phyloP scores from a whole-genome alignment of 257 asterid species.

The Solanum stenotomum region DNA sequence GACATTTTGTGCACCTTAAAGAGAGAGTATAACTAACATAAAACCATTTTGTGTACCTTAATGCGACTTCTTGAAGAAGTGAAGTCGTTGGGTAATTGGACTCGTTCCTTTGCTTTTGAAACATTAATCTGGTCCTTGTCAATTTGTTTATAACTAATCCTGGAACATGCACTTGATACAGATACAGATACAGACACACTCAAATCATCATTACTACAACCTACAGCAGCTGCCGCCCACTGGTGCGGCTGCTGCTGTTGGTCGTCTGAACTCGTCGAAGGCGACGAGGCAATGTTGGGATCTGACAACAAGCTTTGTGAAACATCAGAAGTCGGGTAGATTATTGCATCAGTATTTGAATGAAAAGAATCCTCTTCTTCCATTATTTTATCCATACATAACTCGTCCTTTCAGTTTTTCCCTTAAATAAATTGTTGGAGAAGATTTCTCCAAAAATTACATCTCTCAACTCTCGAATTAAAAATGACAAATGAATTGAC shows the following conservation, averaged over 20 bases:
- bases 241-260: neutral
- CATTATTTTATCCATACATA: neutral
- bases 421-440: neutral
- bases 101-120: constrained; percentile 3
- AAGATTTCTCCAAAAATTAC: neutral
- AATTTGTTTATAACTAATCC: neutral
- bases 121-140: neutral
- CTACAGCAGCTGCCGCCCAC: neutral
- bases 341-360: neutral
- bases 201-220: neutral
- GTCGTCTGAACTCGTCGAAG: neutral
- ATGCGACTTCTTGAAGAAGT: neutral
- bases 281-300: neutral
- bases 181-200: neutral
- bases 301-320: neutral
- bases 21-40: no score
- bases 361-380: neutral
- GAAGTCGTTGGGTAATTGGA: constrained; percentile 3
- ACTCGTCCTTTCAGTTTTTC: neutral
- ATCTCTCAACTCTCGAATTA: neutral
- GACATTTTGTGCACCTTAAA: neutral
- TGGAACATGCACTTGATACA: neutral
- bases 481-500: neutral
- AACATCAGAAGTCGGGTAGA: neutral
- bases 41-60: neutral